Percentiles rank a stretch among this genome's conserved stretches.
These are phyloP conservation scores for Solanum stenotomum DNA, from an alignment of 257 asterid species.

Conservation along the genomic window DNA sequence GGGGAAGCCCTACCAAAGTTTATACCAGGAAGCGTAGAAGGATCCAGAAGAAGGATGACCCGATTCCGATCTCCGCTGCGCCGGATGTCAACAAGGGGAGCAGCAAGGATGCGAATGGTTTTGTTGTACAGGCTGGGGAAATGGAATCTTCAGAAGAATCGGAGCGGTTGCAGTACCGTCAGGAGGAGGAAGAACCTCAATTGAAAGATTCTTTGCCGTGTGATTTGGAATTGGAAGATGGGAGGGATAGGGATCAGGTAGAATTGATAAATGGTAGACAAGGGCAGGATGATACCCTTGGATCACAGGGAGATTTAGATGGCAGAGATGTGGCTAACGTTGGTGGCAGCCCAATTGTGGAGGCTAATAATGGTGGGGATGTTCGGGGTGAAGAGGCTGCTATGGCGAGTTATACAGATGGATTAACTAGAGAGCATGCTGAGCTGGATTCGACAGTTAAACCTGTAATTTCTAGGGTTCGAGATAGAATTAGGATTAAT, in stretches of 20 bases:
- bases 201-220: neutral
- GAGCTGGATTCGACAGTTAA: neutral
- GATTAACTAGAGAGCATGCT: neutral
- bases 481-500: conserved; percentile 7
- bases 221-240: neutral
- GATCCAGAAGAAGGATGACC: conserved; percentile 14
- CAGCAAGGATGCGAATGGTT: neutral
- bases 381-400: neutral
- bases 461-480: conserved; percentile 7
- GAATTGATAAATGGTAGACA: neutral
- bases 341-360: neutral
- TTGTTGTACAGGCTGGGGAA: neutral
- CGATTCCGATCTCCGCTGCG: neutral
- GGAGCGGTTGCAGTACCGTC: neutral
- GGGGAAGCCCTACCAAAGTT: conserved; percentile 33
- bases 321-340: neutral
- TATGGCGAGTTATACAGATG: neutral
- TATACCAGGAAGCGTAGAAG: conserved; percentile 26
- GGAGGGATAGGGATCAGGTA: neutral
- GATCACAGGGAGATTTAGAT: neutral
- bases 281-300: neutral
- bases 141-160: neutral
- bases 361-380: neutral
- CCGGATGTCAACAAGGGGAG: neutral
- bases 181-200: neutral